A percentile compares a stretch with the other conserved stretches of the same genome.
Evolutionary conservation across 176 grass and related monocot genomes (phyloP).

Genomic region (Raddia distichophylla): DNA sequence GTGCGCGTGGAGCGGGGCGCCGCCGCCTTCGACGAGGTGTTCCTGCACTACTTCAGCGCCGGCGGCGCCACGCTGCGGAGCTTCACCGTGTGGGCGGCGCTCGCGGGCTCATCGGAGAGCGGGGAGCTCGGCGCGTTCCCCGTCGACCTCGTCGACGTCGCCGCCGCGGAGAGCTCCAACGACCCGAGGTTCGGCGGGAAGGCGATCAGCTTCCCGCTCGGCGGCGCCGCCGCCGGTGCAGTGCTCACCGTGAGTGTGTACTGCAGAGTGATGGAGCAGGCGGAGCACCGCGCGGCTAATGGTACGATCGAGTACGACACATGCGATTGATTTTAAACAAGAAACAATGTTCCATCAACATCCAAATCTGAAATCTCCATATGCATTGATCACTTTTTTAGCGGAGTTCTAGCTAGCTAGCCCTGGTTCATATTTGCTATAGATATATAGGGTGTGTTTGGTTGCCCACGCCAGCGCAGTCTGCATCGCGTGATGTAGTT

Average conservation of each 20-base stretch:
- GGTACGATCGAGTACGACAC: constrained; percentile 42
- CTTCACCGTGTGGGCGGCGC: constrained; percentile 77
- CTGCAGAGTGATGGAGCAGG: constrained; percentile 71
- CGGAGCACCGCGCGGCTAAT: constrained; percentile 35
- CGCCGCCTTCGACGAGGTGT: constrained; percentile 80
- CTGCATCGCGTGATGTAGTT: too few relatives aligned
- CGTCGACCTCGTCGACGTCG: constrained; percentile 65
- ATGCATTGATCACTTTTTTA: background rate
- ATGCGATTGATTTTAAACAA: background rate
- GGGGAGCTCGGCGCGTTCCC: constrained; percentile 75
- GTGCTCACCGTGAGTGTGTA: constrained; percentile 67
- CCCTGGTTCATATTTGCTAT: background rate
- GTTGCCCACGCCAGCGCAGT: too few relatives aligned
- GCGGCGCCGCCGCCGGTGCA: constrained; percentile 58
- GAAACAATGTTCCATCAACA: background rate
- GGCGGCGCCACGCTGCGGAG: constrained; percentile 50
- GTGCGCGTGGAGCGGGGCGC: constrained; percentile 43
- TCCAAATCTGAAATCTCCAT: background rate
- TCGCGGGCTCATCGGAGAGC: constrained; percentile 47
- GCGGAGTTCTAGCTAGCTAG: background rate
- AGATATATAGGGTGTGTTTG: background rate
- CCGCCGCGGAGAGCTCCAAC: constrained; percentile 38
- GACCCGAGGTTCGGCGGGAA: constrained; percentile 65
- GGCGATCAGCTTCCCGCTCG: constrained; percentile 70
- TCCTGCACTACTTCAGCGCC: constrained; percentile 68